Evolutionary conservation across 345 rosid genomes (phyloP).

Genomic region (Boechera stricta): DNA sequence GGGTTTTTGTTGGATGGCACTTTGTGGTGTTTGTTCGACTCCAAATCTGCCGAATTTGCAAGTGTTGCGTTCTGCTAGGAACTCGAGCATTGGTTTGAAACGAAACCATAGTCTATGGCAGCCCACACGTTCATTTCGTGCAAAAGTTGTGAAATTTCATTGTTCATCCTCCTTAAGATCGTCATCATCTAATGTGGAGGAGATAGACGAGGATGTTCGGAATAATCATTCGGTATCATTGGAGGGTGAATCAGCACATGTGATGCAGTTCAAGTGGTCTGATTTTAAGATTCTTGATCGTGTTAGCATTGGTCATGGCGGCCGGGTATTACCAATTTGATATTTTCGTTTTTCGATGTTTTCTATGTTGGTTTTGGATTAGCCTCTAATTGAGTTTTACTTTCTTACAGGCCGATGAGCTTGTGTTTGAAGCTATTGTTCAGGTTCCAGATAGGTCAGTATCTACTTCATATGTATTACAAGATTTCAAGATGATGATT

Average conservation of each 20-base stretch:
- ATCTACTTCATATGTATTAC: conserved; percentile 27
- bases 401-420: conserved; percentile 74
- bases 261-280: conserved; percentile 72
- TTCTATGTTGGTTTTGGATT: neutral
- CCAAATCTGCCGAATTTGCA: conserved; percentile 50
- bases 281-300: conserved; percentile 80
- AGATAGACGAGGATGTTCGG: conserved; percentile 46
- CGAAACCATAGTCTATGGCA: conserved; percentile 31
- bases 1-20: conserved; percentile 57
- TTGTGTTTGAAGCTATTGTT: conserved; percentile 82
- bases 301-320: conserved; percentile 87
- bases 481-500: conserved; percentile 23
- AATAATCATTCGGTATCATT: conserved; percentile 26
- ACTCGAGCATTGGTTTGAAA: conserved; percentile 42
- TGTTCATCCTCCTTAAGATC: conserved; percentile 56
- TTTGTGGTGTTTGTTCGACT: conserved; percentile 51
- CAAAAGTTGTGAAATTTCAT: conserved; percentile 35
- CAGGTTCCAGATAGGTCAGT: conserved; percentile 70
- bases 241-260: conserved; percentile 65
- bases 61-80: conserved; percentile 31
- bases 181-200: conserved; percentile 52
- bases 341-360: neutral
- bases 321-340: conserved; percentile 59
- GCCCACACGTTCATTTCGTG: conserved; percentile 11
- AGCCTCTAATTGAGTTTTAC: conserved; percentile 6